Evolutionary conservation across 2,329 filamentous ascomycete species (phyloP).

Genomic region (Ophiostoma quercus): DNA sequence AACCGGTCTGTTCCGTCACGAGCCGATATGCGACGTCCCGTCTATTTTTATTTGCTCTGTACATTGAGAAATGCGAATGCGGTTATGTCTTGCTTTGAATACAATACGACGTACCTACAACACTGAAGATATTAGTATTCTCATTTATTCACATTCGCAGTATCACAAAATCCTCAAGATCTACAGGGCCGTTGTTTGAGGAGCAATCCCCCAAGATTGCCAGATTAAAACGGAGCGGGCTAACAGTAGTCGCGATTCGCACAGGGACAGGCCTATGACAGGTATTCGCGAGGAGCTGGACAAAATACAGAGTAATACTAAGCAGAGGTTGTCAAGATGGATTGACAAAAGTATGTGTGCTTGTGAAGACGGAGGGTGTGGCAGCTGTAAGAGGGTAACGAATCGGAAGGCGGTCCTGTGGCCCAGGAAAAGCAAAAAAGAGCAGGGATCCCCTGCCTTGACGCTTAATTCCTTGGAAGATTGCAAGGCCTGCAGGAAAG

Average conservation of each 20-base stretch:
- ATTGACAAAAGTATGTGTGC: neutral
- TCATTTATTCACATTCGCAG: too few relatives aligned
- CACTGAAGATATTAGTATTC: neutral
- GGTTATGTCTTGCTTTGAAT: neutral
- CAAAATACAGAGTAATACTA: too few relatives aligned
- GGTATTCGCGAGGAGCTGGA: neutral
- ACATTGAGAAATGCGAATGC: too few relatives aligned
- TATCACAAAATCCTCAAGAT: neutral
- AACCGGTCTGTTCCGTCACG: constrained; percentile 8
- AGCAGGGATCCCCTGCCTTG: neutral
- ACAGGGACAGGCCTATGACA: neutral
- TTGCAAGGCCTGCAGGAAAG: neutral
- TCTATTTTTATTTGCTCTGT: neutral
- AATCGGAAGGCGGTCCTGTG: constrained; percentile 1
- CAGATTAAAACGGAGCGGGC: neutral
- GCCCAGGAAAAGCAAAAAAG: constrained; percentile 3
- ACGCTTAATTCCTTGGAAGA: constrained; percentile 7
- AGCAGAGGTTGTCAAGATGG: too few relatives aligned
- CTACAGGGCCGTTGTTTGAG: neutral
- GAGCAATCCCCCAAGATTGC: neutral
- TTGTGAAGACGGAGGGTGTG: neutral
- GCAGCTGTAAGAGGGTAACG: neutral
- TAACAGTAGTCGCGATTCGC: neutral
- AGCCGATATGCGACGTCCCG: neutral
- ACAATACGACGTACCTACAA: neutral